phyloP scores from a whole-genome alignment of 306 rosid genomes.

The Crotalaria pallida region DNA sequence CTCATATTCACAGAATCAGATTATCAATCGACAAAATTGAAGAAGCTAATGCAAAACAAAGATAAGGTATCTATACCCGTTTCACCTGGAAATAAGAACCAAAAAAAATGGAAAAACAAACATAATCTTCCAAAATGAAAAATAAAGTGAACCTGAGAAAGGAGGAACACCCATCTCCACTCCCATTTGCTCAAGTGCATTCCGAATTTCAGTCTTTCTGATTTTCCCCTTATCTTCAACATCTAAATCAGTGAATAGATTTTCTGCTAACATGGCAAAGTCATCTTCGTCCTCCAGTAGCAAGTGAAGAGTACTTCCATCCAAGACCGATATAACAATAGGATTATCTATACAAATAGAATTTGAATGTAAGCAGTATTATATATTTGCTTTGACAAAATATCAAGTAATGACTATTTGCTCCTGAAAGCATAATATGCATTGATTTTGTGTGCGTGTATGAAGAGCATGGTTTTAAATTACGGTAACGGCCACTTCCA shows the following conservation, averaged over 20 bases:
- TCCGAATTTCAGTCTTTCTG: conserved; percentile 57
- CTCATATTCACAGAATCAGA: background rate
- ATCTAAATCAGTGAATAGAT: conserved; percentile 80
- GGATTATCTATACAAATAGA: conserved; percentile 60
- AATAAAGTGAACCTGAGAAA: conserved; percentile 56
- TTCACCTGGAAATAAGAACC: background rate
- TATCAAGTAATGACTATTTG: background rate
- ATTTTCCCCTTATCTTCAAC: conserved; percentile 87
- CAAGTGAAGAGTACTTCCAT: conserved; percentile 59
- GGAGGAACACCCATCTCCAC: conserved; percentile 97
- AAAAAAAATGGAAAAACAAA: background rate
- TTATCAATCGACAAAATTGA: background rate
- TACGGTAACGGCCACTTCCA: no score
- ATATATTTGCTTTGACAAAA: background rate
- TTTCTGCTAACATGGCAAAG: conserved; percentile 89
- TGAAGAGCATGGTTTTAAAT: background rate
- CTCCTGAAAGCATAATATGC: background rate
- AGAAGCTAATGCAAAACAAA: background rate
- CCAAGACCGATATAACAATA: conserved; percentile 68
- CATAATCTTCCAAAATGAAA: background rate
- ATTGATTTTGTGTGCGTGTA: no score
- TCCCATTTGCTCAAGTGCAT: conserved; percentile 82
- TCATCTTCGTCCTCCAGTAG: conserved; percentile 93
- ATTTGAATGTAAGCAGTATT: conserved; percentile 1
- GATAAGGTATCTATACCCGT: background rate